Evolutionary conservation across 192 early-diverging fungal species (phyloP), one percentile per base, ranked within the genome.

Genomic region (Coemansia sp.): DNA sequence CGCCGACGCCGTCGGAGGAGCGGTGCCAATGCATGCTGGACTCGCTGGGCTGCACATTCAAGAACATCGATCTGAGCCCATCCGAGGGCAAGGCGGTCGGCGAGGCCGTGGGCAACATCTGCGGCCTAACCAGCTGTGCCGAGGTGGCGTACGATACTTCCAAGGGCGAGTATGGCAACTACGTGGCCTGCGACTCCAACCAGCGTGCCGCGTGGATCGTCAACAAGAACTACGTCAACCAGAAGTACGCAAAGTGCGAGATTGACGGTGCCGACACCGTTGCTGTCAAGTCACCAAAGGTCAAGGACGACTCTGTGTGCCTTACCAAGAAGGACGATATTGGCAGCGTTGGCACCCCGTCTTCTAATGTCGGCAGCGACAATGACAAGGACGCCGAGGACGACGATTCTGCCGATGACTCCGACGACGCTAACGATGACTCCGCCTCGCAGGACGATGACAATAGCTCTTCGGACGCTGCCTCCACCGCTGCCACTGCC

Each of bases 11-110:
- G 16, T 88, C 86, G 0, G 65, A 77, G 12, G 73, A 80, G 32
- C 78, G 85, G 43, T 92, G 90, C 66, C 67, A 85, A 39, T 90
- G 89, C 77, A 87, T 90, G 87, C 67, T 87, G 57, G 73, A 87
- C 42, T 84, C 82, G 2, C 63, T 92, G 41, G 73, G 82, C 61
- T 89, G 88, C 76, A 66, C 76, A 6, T 48, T 80, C 56, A 73
- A 71, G 58, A 71, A 45, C 62, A 61, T 54, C 26, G 55, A 63
- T 39, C 60, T 78, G 62, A 61, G 71, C 18, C 47, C 78, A 8
- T 62, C 51, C 40, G 65, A 74, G 51, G 73, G 78, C 63, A 67
- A 77, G 52, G 72, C 60, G 15, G 62, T 80, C 12, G 74, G 74
- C 66, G 68, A 73, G 45, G 69, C 66, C 15, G 46, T 71, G 12